phyloP scores from a whole-genome alignment of 352 stramenopile genomes.

The Globisporangium apiculatum region DNA sequence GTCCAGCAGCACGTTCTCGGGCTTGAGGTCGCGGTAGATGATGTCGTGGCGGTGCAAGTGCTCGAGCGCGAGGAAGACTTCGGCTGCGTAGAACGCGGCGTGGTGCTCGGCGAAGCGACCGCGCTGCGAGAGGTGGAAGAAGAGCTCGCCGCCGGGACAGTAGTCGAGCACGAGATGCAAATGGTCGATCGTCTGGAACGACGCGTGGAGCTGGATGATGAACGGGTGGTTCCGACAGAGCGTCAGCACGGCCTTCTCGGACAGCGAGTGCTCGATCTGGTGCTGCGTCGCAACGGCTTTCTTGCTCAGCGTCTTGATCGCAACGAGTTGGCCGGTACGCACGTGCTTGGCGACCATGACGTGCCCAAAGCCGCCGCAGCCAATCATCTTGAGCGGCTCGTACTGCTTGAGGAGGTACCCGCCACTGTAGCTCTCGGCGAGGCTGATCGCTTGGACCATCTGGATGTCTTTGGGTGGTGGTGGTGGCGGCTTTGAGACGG shows the following conservation, averaged over 20 bases:
- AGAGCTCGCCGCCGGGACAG: conserved; percentile 71
- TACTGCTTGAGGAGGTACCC: conserved; percentile 72
- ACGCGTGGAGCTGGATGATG: conserved; percentile 85
- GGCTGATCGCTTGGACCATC: conserved; percentile 60
- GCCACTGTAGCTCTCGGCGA: conserved; percentile 78
- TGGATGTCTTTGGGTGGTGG: conserved; percentile 29
- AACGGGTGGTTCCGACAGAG: conserved; percentile 88
- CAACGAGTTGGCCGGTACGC: conserved; percentile 44
- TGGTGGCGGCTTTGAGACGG: neutral
- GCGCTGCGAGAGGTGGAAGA: conserved; percentile 78
- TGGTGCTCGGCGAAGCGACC: conserved; percentile 73
- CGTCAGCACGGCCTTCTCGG: conserved; percentile 83
- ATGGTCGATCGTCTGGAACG: conserved; percentile 84
- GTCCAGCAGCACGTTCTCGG: conserved; percentile 89
- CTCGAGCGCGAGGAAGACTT: conserved; percentile 81
- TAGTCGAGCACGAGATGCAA: conserved; percentile 72
- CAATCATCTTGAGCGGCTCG: conserved; percentile 74
- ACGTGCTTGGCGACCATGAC: conserved; percentile 72
- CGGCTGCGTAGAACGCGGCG: conserved; percentile 82
- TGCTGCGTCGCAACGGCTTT: conserved; percentile 69
- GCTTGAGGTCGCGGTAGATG: conserved; percentile 89
- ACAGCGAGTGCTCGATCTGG: conserved; percentile 80
- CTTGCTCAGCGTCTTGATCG: conserved; percentile 84
- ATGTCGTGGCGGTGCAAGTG: conserved; percentile 66
- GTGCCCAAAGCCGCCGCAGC: conserved; percentile 81